Base-by-base conservation (phyloP, 2,329 filamentous ascomycete species). In the Diplodia scrobiculata region DNA sequence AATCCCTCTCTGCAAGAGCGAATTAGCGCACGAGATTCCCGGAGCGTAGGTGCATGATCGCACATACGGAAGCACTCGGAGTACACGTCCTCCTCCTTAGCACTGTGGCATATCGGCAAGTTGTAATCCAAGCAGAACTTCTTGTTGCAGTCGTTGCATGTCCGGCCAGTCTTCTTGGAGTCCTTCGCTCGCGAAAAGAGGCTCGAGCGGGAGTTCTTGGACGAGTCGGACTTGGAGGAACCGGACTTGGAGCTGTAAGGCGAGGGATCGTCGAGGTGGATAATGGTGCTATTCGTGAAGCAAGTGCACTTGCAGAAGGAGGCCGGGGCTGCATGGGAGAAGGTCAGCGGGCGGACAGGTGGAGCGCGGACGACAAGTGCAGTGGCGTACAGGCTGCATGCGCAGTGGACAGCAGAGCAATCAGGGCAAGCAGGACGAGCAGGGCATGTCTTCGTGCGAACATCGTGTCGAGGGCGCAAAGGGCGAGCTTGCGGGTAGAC, bases 221-320 rank as follows among this genome's bases (percentile, higher is more conserved):
- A 38, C 32, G 47, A 52, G 21, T 25, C 32, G n/a, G 63, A 65
- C 48, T 48, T 48, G 17, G 63, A 65, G 36, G 27, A 34, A 11
- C 67, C 59, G 17, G 60, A 47, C 34, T 54, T 54, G 50, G 63
- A 65, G 60, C 52, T 21, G 32, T 66, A 66, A 4, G 74, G 71
- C 45, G 74, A 74, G 45, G 70, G 78, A 9, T 81, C 80, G 68
- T 86, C 82, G 66, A 89, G 84, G 19, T 86, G 84, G 69, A 90
- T 89, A 62, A 90, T 88, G 65, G 86, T 89, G 77, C 84, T 87
- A 74, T 89, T 89, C 60, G 82, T 82, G 77, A 86, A 86, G 76
- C 87, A 89, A 66, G 86, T 89, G 75, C 87, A 90, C 84, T 89
- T 90, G 83, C 87, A 90, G 77, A 89, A 90, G 67, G 86, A 88